Base-by-base conservation (phyloP, 2,329 filamentous ascomycete species). In the Aspergillus sp. region DNA sequence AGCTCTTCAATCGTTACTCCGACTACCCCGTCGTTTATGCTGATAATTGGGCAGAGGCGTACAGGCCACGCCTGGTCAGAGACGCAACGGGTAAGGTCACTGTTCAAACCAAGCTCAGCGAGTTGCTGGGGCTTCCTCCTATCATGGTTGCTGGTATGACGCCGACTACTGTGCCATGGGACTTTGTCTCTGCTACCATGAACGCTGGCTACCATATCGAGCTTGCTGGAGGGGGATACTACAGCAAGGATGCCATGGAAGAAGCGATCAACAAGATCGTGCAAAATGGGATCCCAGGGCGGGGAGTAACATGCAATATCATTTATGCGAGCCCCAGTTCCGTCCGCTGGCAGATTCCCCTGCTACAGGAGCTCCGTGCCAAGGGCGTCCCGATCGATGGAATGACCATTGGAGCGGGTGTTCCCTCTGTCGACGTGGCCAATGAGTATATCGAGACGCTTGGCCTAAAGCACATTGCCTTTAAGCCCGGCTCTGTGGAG, bases 121-220 rank as follows among this genome's bases (percentile, higher is more conserved):
- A 51, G 3, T 30, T 59, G 7, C n/a, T 59, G 5, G 57, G 44
- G 3, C 44, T 48, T 3, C 57, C 57, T 15, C 57, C 41, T 2
- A 7, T 59, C 8, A 59, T 59, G 57, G 51, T 59, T 2, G 57
- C 51, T 11, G 57, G 57, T 17, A 59, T 59, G 57, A 59, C 57
- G 3, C 57, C 57, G 5, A 59, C 57, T 8, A 59, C 57, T 11
- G 51, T 38, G 6, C 48, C 57, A 5, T 47, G 50, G n/a, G 51
- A 59, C 8, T 47, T 59, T 8, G 50, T 54, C n/a, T 30, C 57
- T 5, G 57, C 57, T 15, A 41, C 52, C 8, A 59, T 59, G 51
- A 41, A 55, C 8, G 57, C 57, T 7, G 57, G 57, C 1, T 59
- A 59, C 15, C 57, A 59, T 19, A 51, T 50, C 32, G 57, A 59